Percentiles rank a stretch among this genome's conserved stretches.
Conservation (phyloP, 2,329 filamentous ascomycete species). For the Zasmidium citrigriseum region DNA sequence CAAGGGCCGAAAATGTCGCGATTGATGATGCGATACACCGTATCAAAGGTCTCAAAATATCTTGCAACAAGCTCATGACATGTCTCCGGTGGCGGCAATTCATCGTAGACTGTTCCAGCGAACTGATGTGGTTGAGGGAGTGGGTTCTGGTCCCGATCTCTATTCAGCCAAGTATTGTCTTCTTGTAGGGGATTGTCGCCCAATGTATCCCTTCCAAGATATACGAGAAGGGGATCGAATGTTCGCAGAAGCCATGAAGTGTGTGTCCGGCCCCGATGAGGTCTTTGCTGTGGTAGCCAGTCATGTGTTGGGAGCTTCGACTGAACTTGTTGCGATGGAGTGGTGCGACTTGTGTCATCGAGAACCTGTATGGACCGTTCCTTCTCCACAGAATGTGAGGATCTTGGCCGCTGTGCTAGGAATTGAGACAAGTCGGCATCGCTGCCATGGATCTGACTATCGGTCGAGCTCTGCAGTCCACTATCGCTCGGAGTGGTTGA, state of each 20-base stretch:
- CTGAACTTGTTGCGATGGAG: background rate
- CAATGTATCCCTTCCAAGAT: background rate
- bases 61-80: constrained; percentile 10
- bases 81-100: constrained; percentile 5
- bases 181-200: background rate
- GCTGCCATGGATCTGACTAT: background rate
- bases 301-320: constrained; percentile 1
- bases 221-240: background rate
- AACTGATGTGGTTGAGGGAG: background rate
- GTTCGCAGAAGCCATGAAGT: background rate
- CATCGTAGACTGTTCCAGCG: constrained; percentile 7
- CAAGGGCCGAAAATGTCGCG: constrained; percentile 1
- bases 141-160: background rate
- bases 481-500: background rate
- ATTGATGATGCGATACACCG: constrained; percentile 8
- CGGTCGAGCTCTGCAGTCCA: background rate
- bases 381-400: background rate
- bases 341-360: background rate
- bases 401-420: background rate
- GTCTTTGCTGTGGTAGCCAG: background rate
- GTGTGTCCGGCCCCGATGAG: background rate
- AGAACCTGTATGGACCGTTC: background rate
- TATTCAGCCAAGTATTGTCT: background rate
- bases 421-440: background rate
- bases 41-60: constrained; percentile 17